phyloP scores from a whole-genome alignment of 2,329 filamentous ascomycete genomes.

The Stachybotrys elegans region DNA sequence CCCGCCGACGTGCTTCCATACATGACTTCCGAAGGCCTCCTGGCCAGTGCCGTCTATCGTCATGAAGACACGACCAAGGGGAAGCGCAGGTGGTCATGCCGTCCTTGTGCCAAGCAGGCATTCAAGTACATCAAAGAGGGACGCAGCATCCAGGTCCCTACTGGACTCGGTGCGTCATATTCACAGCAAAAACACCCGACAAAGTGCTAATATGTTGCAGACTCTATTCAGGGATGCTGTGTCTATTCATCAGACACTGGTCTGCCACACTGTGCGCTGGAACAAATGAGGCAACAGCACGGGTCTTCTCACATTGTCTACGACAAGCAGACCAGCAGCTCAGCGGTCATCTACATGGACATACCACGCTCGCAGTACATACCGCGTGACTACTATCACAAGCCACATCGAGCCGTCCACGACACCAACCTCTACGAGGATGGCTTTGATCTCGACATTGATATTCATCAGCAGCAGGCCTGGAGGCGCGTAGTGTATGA shows the following conservation, averaged over 20 bases:
- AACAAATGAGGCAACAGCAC: neutral
- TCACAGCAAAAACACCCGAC: no score
- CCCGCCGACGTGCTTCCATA: neutral
- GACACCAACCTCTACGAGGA: no score
- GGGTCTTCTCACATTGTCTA: neutral
- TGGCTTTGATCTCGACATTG: no score
- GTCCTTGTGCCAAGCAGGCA: neutral
- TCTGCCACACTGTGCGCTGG: neutral
- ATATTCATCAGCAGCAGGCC: neutral
- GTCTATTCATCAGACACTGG: neutral
- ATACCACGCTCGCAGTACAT: neutral
- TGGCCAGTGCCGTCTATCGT: neutral
- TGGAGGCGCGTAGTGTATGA: no score
- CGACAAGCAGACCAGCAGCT: neutral
- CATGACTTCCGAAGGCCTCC: neutral
- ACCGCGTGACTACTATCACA: neutral
- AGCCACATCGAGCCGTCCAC: neutral
- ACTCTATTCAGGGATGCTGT: neutral
- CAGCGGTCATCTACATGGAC: neutral
- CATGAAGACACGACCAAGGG: neutral
- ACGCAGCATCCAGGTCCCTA: neutral
- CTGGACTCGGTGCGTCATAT: neutral
- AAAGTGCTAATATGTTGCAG: no score
- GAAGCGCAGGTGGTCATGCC: neutral
- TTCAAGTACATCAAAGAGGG: neutral